Base-by-base conservation (phyloP, 2,329 filamentous ascomycete species). In the Allantophomopsis cytisporea region DNA sequence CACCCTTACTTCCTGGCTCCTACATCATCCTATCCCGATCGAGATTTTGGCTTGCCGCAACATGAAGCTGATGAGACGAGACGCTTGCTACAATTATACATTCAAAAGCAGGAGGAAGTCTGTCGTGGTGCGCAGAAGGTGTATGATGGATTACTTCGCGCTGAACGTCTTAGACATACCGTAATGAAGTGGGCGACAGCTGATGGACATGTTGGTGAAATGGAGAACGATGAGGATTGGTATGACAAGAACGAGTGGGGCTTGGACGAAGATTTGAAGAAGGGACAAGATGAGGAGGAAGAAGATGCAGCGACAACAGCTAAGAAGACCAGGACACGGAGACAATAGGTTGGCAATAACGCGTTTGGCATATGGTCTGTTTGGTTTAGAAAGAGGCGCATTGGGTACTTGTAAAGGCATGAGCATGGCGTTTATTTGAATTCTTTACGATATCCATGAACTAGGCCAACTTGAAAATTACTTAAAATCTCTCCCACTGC, bases 181-280 rank as follows among this genome's bases (percentile, higher is more conserved):
- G 82, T 91, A 3, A 69, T 80, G 54, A 72, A 74, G 48, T 87
- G 82, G 79, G 71, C 78, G 47, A 85, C 86, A 55, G 80, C 84
- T 2, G 84, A 89, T 60, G 83, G 71, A 16, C 84, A 89, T 51
- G 68, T 65, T 39, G 74, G 76, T 2, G 83, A 88, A 56, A 78
- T 91, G 78, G 87, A 81, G 38, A 85, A 93, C 54, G 83, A 83
- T 10, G 85, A 93, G 63, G 85, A 93, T 55, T 93, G 83, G 82
- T 88, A 87, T 54, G 85, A 93, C 58, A 74, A 73, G 52, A 80
- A 85, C 39, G 81, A 85, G 60, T 89, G 83, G 83, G 74, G 73
- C 0, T 57, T 91, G 37, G 70, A 74, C 7, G 80, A 83, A 44
- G 79, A 83, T 47, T 61, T 89, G 7, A 80, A 84, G 56, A 91